These are phyloP conservation scores for sorghum (Sorghum bicolor) DNA, from an alignment of 176 grass and related monocot genomes.

Conservation along the genomic window Sorghum_bicolor_NCBIv3 NC_012875.2:53927001-53927500, in stretches of 20 bases:
- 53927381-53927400: neutral
- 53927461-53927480: neutral
- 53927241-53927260: slow-evolving; percentile 40
- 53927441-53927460: neutral
- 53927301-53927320: slow-evolving; percentile 59
- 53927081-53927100: neutral
- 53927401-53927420: neutral
- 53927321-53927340: slow-evolving; percentile 78
- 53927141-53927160: neutral
- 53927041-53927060: neutral
- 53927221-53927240: slow-evolving; percentile 37
- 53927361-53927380: neutral
- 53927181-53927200: slow-evolving; percentile 22
- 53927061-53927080: neutral
- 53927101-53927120: neutral
- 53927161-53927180: neutral
- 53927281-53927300: slow-evolving; percentile 61
- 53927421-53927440: neutral
- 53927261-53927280: slow-evolving; percentile 53
- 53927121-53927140: neutral
- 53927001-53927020: neutral
- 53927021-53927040: neutral
- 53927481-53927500: neutral
- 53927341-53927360: slow-evolving; percentile 44
- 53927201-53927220: slow-evolving; percentile 33